Percentiles rank a stretch among this genome's conserved stretches.
phyloP scores from a whole-genome alignment of 225 moss, liverwort and hornwort species.

The Bryum argenteum region DNA sequence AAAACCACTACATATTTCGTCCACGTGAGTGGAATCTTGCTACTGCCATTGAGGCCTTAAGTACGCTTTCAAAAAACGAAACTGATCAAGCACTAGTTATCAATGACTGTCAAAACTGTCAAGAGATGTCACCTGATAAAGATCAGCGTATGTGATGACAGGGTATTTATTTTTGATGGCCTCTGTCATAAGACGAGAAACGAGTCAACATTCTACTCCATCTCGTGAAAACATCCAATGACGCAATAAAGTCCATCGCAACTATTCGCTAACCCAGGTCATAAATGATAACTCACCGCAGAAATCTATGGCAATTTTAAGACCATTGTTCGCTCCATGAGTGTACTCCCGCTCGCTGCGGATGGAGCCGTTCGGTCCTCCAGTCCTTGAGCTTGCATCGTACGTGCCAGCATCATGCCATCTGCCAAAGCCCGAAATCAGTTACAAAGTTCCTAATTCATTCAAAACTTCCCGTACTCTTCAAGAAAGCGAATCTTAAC shows the following conservation, averaged over 20 bases:
- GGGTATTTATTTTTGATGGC: constrained; percentile 76
- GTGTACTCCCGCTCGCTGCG: constrained; percentile 84
- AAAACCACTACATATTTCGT: background rate
- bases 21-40: constrained; percentile 3
- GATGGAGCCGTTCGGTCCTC: constrained; percentile 96
- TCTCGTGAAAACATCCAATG: background rate
- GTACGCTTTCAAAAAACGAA: constrained; percentile 1
- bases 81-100: constrained; percentile 3
- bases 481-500: background rate
- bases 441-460: background rate
- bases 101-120: constrained; percentile 4
- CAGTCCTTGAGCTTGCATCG: constrained; percentile 73
- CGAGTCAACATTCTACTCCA: constrained; percentile 23
- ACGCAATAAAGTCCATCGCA: constrained; percentile 1
- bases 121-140: constrained; percentile 71
- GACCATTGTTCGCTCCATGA: constrained; percentile 87
- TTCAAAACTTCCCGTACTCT: background rate
- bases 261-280: background rate
- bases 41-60: background rate
- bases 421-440: constrained; percentile 39
- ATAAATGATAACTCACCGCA: constrained; percentile 52
- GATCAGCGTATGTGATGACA: constrained; percentile 83
- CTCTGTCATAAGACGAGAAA: constrained; percentile 55
- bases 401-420: constrained; percentile 99
- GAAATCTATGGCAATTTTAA: constrained; percentile 91